Conservation (phyloP, 176 grass and related monocot species). For the Triticum urartu region DNA sequence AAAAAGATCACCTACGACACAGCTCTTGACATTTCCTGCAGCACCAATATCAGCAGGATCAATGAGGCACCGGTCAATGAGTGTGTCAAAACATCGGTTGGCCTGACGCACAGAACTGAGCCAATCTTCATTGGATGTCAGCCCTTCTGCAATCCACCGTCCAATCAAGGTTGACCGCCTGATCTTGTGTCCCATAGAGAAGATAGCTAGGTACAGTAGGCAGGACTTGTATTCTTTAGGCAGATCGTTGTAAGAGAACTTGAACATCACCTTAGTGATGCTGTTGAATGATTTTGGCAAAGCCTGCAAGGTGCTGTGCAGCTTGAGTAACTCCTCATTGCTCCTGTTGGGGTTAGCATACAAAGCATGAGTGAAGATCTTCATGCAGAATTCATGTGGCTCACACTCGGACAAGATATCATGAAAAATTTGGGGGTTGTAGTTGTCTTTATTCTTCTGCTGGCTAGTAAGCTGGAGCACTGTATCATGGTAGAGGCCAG, state of each 20-base stretch:
- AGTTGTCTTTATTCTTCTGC: background rate
- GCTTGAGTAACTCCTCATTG: background rate
- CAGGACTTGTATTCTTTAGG: background rate
- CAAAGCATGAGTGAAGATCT: background rate
- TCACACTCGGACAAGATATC: background rate
- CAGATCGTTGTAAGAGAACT: background rate
- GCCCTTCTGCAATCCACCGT: background rate
- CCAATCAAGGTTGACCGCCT: background rate
- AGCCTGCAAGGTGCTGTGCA: background rate
- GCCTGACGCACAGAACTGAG: background rate
- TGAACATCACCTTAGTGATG: background rate
- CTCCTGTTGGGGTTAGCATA: background rate
- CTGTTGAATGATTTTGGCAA: background rate
- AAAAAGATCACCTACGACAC: background rate
- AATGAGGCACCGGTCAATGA: background rate
- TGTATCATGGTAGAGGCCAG: background rate
- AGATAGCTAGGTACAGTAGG: constrained; percentile 10
- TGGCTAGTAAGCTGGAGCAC: background rate
- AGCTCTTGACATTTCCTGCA: background rate
- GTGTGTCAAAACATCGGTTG: background rate
- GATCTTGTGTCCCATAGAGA: background rate
- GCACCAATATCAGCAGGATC: background rate
- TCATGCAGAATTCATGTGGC: constrained; percentile 2
- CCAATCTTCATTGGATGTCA: background rate
- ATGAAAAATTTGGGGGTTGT: background rate